Conservation (phyloP, 495 filamentous ascomycete genomes). For the Pseudevernia furfuracea region DNA sequence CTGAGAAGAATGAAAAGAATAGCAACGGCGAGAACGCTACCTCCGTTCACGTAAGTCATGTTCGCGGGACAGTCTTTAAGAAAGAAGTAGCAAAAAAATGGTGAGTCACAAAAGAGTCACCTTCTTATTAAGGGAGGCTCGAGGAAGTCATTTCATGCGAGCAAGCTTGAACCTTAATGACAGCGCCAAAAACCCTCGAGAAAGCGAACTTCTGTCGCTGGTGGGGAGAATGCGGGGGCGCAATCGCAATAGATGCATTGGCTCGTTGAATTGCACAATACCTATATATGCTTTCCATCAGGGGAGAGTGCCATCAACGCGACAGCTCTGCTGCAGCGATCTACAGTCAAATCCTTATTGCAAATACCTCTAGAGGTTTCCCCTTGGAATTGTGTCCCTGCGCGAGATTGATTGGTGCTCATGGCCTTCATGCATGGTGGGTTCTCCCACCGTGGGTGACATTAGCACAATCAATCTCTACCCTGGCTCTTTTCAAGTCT, state of each 20-base stretch:
- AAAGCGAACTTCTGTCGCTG: background rate
- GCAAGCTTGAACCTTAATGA: background rate
- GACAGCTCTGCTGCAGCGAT: background rate
- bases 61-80: background rate
- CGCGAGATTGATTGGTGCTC: background rate
- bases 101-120: background rate
- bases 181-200: background rate
- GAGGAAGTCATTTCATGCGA: background rate
- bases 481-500: background rate
- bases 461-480: background rate
- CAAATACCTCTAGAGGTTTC: background rate
- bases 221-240: background rate
- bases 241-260: background rate
- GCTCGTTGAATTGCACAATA: background rate
- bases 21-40: background rate
- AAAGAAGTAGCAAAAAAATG: background rate
- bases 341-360: background rate
- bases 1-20: background rate
- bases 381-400: background rate
- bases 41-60: slow-evolving; percentile 2
- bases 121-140: background rate
- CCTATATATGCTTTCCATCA: background rate
- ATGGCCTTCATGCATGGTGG: background rate
- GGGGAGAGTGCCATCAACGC: background rate
- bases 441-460: background rate